Base-by-base conservation (phyloP, 1,284 basidiomycete genomes). In the Pascua guehoae region DNA sequence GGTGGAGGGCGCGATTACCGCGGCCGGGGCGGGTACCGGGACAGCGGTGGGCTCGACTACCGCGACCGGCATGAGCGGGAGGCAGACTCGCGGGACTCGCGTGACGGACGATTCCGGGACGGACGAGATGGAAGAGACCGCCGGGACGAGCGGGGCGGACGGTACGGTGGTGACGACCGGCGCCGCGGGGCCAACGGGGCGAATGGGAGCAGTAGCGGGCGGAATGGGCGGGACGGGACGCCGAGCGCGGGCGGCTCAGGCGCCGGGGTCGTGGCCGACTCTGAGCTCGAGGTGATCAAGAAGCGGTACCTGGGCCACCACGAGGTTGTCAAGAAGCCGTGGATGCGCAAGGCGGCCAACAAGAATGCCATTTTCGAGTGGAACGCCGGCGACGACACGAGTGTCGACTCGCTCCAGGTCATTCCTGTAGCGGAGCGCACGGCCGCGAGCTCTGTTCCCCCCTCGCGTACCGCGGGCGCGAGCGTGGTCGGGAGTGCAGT, bases 361-460 rank as follows among this genome's bases (percentile, higher is more conserved):
- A 88, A 92, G 74, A 95, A 95, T 76, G 92, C 97, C 73, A 88
- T 94, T n/a, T 98, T 99, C 70, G 95, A 98, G 73, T 98, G 95
- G 94, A 93, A 92, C 69, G 86, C 87, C 49, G 87, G 88, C 70
- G 93, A 97, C 69, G 93, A 97, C 73, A 96, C 93, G 14, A 86
- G 87, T 67, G 80, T 84, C 9, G 48, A 38, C 43, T 54, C 54
- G 32, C n/a, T 52, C 8, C 59, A 57, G 60, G 17, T 41, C 12
- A n/a, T 18, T 32, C 24, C 24, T 32, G 24, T 32, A 3, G 4
- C 24, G 4, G 24, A 32, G 24, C 24, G 24, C 24, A 32, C 24
- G 24, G 24, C 24, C 4, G 24, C 24, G 24, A 32, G 24, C 24
- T 32, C 24, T 32, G 24, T 32, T 3, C 10, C 41, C 7, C 36